phyloP scores from a whole-genome alignment of 306 rosid genomes.

The Quillaja saponaria region DNA sequence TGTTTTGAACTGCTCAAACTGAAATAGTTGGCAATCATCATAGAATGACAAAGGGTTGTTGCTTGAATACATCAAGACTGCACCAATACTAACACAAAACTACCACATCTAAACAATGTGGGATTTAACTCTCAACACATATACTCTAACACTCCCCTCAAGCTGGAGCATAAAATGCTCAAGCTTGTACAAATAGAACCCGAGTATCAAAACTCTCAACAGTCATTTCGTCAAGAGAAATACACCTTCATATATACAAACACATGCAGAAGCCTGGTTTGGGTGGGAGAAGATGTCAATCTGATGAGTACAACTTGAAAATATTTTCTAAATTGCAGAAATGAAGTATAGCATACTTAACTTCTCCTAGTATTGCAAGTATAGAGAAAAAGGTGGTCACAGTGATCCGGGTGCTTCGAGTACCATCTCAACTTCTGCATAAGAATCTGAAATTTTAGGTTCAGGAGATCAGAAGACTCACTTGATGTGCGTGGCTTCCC shows the following conservation, averaged over 20 bases:
- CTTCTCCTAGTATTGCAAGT: neutral
- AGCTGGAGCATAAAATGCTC: too few species aligned
- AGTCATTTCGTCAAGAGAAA: conserved; percentile 21
- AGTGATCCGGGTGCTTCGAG: conserved; percentile 15
- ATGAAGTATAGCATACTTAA: too few species aligned
- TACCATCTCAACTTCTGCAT: conserved; percentile 32
- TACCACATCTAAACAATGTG: too few species aligned
- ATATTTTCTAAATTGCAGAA: conserved; percentile 4
- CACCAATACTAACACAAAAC: too few species aligned
- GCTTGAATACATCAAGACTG: too few species aligned
- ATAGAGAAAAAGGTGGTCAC: conserved; percentile 17
- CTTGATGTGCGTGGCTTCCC: conserved; percentile 34
- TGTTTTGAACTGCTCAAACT: conserved; percentile 30
- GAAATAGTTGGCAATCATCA: conserved; percentile 25
- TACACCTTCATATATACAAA: conserved; percentile 12
- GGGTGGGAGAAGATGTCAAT: conserved; percentile 3
- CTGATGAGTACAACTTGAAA: neutral
- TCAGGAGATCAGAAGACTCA: conserved; percentile 38
- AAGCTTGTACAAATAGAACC: too few species aligned
- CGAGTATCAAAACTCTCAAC: too few species aligned
- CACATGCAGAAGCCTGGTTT: conserved; percentile 16
- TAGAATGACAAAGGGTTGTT: too few species aligned
- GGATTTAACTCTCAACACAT: too few species aligned
- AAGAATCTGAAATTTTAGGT: conserved; percentile 16
- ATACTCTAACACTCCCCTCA: too few species aligned